These are phyloP conservation scores for Kipferlia bialata DNA, from an alignment of 78 protist species.

Conservation along the genomic window DNA sequence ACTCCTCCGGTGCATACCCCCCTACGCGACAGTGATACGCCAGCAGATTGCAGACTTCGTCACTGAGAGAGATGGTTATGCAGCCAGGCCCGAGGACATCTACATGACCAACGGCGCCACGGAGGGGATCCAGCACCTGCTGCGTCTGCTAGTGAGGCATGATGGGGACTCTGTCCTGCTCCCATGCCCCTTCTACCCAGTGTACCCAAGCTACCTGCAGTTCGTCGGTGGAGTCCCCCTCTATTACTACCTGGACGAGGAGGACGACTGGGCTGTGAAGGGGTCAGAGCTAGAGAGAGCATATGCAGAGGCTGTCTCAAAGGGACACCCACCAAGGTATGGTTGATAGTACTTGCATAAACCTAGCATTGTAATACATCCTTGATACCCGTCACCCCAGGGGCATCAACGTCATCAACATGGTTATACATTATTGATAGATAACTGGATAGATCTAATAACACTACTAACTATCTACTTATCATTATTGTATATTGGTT, in stretches of 20 bases:
- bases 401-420: too few species aligned
- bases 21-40: not conserved
- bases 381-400: too few species aligned
- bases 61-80: not conserved
- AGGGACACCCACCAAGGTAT: not conserved
- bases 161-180: slow-evolving; percentile 7
- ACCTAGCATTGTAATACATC: too few species aligned
- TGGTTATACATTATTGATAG: too few species aligned
- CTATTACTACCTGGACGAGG: not conserved
- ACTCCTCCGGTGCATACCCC: not conserved
- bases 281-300: too few species aligned
- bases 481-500: too few species aligned
- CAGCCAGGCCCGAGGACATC: not conserved
- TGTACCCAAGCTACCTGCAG: not conserved
- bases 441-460: too few species aligned
- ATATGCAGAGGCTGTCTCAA: not conserved
- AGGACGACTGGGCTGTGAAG: slow-evolving; percentile 5
- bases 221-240: not conserved
- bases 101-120: slow-evolving; percentile 24
- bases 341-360: too few species aligned
- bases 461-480: too few species aligned
- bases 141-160: not conserved
- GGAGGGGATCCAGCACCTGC: not conserved
- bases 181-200: slow-evolving; percentile 14
- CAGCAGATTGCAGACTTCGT: slow-evolving; percentile 1